Conservation (phyloP, 2,329 filamentous ascomycete genomes). For the Sclerotinia trifoliorum region DNA sequence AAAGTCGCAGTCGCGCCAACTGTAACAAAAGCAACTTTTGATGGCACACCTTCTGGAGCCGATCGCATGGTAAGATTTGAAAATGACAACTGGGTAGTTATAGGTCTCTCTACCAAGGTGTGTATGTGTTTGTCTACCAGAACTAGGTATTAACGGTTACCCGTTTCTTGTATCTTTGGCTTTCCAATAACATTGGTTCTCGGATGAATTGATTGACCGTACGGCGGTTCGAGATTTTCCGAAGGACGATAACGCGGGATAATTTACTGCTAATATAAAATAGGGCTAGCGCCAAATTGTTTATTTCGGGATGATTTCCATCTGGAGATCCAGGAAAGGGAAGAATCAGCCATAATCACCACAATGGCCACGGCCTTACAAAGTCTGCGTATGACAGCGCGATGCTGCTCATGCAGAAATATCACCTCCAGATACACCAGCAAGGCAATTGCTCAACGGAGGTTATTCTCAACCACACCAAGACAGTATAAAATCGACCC, state of each 20-base stretch:
- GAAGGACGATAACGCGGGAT: constrained; percentile 12
- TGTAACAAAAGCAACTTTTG: constrained; percentile 70
- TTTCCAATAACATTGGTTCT: not conserved
- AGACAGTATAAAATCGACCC: constrained; percentile 24
- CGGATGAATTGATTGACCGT: constrained; percentile 1
- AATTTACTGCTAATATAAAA: not conserved
- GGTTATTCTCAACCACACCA: constrained; percentile 33
- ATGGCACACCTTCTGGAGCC: not conserved
- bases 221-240: not conserved
- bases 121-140: not conserved
- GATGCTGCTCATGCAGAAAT: constrained; percentile 32
- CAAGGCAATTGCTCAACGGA: constrained; percentile 30
- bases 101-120: not conserved
- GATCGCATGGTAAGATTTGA: not conserved
- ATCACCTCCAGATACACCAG: constrained; percentile 24
- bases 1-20: constrained; percentile 92
- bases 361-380: constrained; percentile 39
- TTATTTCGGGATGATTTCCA: constrained; percentile 14
- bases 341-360: constrained; percentile 20
- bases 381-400: constrained; percentile 35
- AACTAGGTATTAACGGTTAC: not conserved
- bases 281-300: constrained; percentile 9
- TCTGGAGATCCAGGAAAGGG: constrained; percentile 7
- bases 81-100: not conserved
- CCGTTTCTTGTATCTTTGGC: not conserved